Conservation (phyloP, 2,329 filamentous ascomycete genomes). For the Pyrenophora graminea region DNA sequence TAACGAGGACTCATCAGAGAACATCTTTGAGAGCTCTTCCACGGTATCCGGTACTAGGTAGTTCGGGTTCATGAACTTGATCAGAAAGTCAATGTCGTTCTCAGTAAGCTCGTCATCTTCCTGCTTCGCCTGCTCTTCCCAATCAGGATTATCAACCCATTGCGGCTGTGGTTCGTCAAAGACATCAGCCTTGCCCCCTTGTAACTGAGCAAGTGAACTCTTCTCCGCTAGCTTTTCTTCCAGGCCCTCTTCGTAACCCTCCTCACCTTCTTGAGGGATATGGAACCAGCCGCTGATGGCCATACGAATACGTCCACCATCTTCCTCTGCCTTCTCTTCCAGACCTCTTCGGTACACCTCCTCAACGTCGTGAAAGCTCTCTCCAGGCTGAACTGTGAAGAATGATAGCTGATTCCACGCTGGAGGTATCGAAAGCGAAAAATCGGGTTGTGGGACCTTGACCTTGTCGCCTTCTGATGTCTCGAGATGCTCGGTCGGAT, state of each 20-base stretch:
- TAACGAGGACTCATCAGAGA: conserved; percentile 81
- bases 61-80: conserved; percentile 85
- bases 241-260: conserved; percentile 84
- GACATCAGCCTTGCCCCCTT: conserved; percentile 80
- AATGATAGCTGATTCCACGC: conserved; percentile 98
- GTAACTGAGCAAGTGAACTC: conserved; percentile 89
- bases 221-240: conserved; percentile 87
- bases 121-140: conserved; percentile 46
- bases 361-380: conserved; percentile 98
- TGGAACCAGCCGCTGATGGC: conserved; percentile 99
- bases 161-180: conserved; percentile 78
- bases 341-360: conserved; percentile 79
- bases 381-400: conserved; percentile 96
- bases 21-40: conserved; percentile 77
- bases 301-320: conserved; percentile 85
- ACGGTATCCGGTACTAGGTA: conserved; percentile 93
- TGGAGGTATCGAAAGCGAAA: conserved; percentile 81
- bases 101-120: conserved; percentile 68
- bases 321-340: conserved; percentile 65
- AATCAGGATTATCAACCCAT: conserved; percentile 52
- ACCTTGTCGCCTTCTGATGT: conserved; percentile 74
- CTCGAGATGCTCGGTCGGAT: conserved; percentile 68
- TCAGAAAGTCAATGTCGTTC: conserved; percentile 82
- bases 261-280: conserved; percentile 92
- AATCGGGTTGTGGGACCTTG: conserved; percentile 78